Base-by-base conservation (phyloP, 805 yeast genomes). In the Candida corydali region DNA sequence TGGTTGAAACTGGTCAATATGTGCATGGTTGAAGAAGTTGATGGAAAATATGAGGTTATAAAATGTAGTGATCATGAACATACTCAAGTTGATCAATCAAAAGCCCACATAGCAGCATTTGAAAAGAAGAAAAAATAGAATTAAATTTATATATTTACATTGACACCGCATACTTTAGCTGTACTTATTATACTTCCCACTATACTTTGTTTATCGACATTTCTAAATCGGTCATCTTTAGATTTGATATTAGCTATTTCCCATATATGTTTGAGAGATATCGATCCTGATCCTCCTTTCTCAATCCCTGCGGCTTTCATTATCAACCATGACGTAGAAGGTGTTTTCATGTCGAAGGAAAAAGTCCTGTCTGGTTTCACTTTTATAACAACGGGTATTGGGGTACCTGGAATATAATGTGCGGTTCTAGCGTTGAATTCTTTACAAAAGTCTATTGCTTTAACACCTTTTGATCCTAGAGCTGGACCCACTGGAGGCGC, bases 401-500 rank as follows among this genome's bases (percentile, higher is more conserved):
- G 98, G 1, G 78, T 77, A 29, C 95, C 97, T 11, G 94, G 87
- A 36, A 75, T 75, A 55, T 77, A 83, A 46, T 80, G 80, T 6
- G 96, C 95, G 9, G 98, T 88, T 60, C 96, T 80, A 17, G 98
- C 98, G 59, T 93, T 93, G 71, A 93, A 93, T 58, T 93, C 98
- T 62, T 93, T 93, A 67, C 98, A 91, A 54, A 93, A 93, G 61
- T 93, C 98, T 54, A 93, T 93, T 45, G 98, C 98, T 59, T 93
- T 93, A 32, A 93, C 95, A 70, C 98, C 98, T 61, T 91, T 91
- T 41, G 98, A 91, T 48, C 98, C 98, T 34, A 93, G 70, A 0
- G 98, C 98, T 31, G 98, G 98, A 47, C 98, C 98, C 19, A 93
- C 98, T 5, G 98, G 98, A 19, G 98, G 98, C 2, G 96, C 82